phyloP scores from a whole-genome alignment of 2,329 filamentous ascomycete species.

The Penicillium sp. region DNA sequence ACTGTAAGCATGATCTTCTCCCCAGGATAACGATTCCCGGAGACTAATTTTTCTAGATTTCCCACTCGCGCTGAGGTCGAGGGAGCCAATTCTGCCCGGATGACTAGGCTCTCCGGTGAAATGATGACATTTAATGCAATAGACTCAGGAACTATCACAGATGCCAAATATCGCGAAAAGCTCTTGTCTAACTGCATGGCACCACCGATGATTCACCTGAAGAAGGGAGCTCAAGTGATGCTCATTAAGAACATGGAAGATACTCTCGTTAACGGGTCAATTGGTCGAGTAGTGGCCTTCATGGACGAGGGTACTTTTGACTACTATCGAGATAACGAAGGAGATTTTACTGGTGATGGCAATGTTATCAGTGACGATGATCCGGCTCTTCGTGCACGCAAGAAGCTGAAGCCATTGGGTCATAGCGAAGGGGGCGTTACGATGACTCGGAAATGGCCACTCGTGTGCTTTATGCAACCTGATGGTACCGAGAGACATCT shows the following conservation, averaged over 20 bases:
- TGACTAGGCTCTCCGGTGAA: conserved; percentile 72
- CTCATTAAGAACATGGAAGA: conserved; percentile 99
- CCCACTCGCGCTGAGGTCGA: conserved; percentile 91
- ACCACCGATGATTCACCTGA: conserved; percentile 76
- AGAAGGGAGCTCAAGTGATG: conserved; percentile 96
- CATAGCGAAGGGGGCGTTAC: conserved; percentile 54
- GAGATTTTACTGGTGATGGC: conserved; percentile 56
- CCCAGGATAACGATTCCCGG: neutral
- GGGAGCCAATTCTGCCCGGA: conserved; percentile 74
- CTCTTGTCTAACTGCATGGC: conserved; percentile 92
- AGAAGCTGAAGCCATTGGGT: conserved; percentile 60
- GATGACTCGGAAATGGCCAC: conserved; percentile 68
- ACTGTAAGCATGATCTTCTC: conserved; percentile 55
- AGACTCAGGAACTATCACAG: conserved; percentile 71
- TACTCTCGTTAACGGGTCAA: conserved; percentile 86
- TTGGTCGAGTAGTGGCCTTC: conserved; percentile 83
- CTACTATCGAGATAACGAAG: conserved; percentile 61
- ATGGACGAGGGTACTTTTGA: conserved; percentile 71
- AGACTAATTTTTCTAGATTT: conserved; percentile 59
- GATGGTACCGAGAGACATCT: conserved; percentile 78
- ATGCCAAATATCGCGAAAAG: conserved; percentile 72
- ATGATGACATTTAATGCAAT: conserved; percentile 70
- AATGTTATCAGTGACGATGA: conserved; percentile 50
- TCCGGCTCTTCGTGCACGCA: conserved; percentile 49
- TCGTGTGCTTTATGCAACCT: conserved; percentile 80